phyloP scores from a whole-genome alignment of 805 yeast species.

The Hemisphaericaspora nanyangensis region DNA sequence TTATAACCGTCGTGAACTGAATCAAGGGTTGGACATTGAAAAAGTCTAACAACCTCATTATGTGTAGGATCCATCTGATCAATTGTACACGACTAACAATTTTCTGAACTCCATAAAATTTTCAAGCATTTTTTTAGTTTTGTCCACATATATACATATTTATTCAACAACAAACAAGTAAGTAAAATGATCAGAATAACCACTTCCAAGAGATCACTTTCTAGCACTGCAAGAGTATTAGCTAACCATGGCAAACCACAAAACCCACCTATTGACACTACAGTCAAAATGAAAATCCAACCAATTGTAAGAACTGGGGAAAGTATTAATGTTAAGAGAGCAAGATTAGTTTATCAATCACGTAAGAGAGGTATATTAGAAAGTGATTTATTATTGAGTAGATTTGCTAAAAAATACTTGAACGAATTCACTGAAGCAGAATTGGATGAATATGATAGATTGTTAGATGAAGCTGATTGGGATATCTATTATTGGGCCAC shows the following conservation, averaged over 20 bases:
- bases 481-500: conserved; percentile 99
- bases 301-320: conserved; percentile 81
- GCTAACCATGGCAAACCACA: conserved; percentile 41
- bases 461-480: conserved; percentile 97
- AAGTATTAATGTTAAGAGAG: conserved; percentile 66
- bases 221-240: neutral
- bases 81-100: no score
- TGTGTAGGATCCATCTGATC: no score
- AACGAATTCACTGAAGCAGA: conserved; percentile 55
- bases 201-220: conserved; percentile 1
- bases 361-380: conserved; percentile 95
- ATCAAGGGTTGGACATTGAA: no score
- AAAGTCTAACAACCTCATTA: no score
- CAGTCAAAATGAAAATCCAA: conserved; percentile 51
- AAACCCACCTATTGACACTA: conserved; percentile 28
- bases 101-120: neutral
- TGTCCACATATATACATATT: neutral
- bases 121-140: neutral
- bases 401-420: conserved; percentile 79
- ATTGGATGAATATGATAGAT: conserved; percentile 77
- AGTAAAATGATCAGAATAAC: neutral
- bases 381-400: conserved; percentile 78
- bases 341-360: conserved; percentile 87
- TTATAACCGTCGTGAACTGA: no score
- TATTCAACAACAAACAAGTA: no score